Percentiles rank a stretch among this genome's conserved stretches.
Evolutionary conservation across 768 basidiomycete genomes (phyloP).

Genomic region (Pleurotus djamor): DNA sequence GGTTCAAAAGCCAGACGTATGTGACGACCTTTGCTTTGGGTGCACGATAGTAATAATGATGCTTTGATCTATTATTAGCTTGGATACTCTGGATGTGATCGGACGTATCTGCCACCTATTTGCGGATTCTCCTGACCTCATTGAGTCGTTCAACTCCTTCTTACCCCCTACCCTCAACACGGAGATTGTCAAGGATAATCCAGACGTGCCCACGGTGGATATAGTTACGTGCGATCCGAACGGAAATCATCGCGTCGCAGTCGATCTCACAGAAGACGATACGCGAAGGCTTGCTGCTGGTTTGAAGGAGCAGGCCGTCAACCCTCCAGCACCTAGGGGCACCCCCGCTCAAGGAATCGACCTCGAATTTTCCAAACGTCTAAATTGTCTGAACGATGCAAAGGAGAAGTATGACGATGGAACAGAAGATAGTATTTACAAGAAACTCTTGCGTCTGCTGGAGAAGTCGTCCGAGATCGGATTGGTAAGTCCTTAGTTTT

Average conservation of each 20-base stretch:
- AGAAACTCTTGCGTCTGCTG: constrained; percentile 83
- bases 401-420: constrained; percentile 79
- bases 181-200: constrained; percentile 1
- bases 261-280: constrained; percentile 1
- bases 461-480: constrained; percentile 81
- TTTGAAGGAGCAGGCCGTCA: background rate
- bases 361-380: constrained; percentile 33
- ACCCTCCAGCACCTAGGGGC: background rate
- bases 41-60: background rate
- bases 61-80: constrained; percentile 35
- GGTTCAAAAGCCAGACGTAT: constrained; percentile 94
- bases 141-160: constrained; percentile 83
- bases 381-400: constrained; percentile 95
- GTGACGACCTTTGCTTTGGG: constrained; percentile 23
- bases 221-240: constrained; percentile 59
- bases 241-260: background rate
- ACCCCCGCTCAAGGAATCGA: constrained; percentile 47
- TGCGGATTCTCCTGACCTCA: constrained; percentile 65
- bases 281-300: background rate
- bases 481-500: constrained; percentile 42
- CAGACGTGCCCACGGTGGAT: constrained; percentile 54
- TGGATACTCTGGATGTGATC: constrained; percentile 80
- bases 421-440: constrained; percentile 81
- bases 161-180: constrained; percentile 60
- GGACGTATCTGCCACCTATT: constrained; percentile 75